These are phyloP conservation scores for Aspergillus uvarum DNA, from an alignment of 2,329 filamentous ascomycete species.

Conservation along the genomic window DNA sequence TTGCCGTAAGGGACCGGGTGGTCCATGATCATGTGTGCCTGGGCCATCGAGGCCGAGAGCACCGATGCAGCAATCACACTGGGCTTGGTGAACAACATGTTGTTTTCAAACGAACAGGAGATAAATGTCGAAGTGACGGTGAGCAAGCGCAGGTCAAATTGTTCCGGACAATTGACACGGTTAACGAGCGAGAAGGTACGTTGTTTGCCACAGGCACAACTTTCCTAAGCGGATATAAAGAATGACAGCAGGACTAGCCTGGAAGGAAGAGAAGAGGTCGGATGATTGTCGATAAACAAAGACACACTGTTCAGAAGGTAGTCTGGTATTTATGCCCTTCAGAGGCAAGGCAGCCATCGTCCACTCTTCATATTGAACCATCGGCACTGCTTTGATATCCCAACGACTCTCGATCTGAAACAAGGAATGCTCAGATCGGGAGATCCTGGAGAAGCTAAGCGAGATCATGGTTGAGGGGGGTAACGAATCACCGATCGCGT, in stretches of 20 bases:
- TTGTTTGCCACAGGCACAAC: too few relatives aligned
- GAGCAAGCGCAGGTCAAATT: neutral
- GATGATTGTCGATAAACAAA: neutral
- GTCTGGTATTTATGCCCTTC: neutral
- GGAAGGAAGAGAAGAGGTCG: neutral
- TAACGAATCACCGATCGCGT: neutral
- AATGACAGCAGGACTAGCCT: neutral
- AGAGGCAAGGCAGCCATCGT: neutral
- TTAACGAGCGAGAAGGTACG: too few relatives aligned
- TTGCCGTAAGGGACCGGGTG: conserved; percentile 64
- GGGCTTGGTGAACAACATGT: conserved; percentile 32
- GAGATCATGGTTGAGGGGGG: neutral
- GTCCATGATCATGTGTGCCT: conserved; percentile 75
- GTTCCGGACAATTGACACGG: neutral
- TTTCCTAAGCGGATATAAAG: neutral
- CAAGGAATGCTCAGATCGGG: neutral
- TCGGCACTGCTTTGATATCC: neutral
- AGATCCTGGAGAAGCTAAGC: neutral
- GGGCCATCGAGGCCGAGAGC: conserved; percentile 56
- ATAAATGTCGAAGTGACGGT: too few relatives aligned
- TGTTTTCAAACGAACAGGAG: conserved; percentile 7
- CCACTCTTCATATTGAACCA: too few relatives aligned
- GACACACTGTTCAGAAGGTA: neutral
- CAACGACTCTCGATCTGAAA: neutral
- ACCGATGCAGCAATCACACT: conserved; percentile 43